A percentile compares a stretch with the other conserved stretches of the same genome.
These are phyloP conservation scores for Lichtheimia ramosa DNA, from an alignment of 371 early-diverging fungal genomes.

Conservation along the genomic window DNA sequence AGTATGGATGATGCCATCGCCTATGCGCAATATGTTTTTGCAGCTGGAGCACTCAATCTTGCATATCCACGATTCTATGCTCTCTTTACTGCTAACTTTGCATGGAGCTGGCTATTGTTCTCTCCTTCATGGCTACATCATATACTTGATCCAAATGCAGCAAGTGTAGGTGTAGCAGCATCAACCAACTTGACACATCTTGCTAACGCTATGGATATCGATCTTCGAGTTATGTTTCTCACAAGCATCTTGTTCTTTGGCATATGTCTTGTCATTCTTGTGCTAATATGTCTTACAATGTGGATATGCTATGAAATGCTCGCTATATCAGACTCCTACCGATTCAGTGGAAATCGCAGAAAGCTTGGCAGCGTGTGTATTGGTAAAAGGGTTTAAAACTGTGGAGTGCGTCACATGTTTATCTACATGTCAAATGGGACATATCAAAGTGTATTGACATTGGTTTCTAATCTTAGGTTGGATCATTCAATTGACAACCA, in stretches of 20 bases:
- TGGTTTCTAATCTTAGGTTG: neutral
- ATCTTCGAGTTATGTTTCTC: neutral
- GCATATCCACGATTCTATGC: slow-evolving; percentile 41
- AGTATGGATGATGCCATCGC: slow-evolving; percentile 14
- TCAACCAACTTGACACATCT: neutral
- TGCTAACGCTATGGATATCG: neutral
- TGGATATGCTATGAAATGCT: neutral
- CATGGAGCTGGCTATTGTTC: slow-evolving; percentile 37
- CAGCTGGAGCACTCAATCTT: slow-evolving; percentile 38
- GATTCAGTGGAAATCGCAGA: slow-evolving; percentile 4
- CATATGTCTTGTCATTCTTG: neutral
- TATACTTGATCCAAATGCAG: neutral
- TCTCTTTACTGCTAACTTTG: slow-evolving; percentile 38
- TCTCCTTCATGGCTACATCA: slow-evolving; percentile 1
- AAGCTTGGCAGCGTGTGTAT: slow-evolving; percentile 8
- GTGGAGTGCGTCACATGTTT: no score
- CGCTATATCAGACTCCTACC: neutral
- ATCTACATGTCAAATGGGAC: no score
- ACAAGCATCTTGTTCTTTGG: neutral
- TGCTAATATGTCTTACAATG: neutral
- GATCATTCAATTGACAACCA: neutral
- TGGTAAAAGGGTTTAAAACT: slow-evolving; percentile 1
- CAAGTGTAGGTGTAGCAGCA: neutral
- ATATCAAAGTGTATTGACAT: no score
- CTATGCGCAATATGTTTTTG: slow-evolving; percentile 9